Evolutionary conservation across 2,329 filamentous ascomycete species (phyloP), one percentile per base, ranked within the genome.

Genomic region (Ophiostoma quercus): DNA sequence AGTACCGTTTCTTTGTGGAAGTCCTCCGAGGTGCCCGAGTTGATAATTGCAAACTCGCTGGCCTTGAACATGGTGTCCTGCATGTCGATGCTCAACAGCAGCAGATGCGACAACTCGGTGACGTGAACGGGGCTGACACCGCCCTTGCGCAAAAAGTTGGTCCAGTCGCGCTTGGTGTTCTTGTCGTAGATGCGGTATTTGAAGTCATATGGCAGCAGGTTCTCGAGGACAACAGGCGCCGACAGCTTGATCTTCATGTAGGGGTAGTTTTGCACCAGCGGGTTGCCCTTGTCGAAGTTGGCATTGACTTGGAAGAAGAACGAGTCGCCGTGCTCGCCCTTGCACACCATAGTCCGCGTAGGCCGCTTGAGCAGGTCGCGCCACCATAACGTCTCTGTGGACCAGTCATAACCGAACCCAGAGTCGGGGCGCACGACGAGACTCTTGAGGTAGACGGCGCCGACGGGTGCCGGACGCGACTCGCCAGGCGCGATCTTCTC

Each of bases 181-280:
- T 96, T 97, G 82, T 99, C 95, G 77, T 98, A 99, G 69, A 99
- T 98, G 69, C 94, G 89, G 79, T 99, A 99, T 79, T 99, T 98
- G 87, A 99, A 99, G 79, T 99, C 95, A 77, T 95, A 98, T 0
- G 95, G 95, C 51, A 99, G 81, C 62, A 99, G 82, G 74, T 99
- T 99, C 78, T 99, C 94, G 4, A 99, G 85, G 67, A 97, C 94
- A 16, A 99, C 88, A 0, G 96, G 95, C 0, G 95, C 94, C 32
- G 92, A 96, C 2, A 99, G 85, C 74, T 94, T 92, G 73, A 99
- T 85, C 71, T 88, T 89, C 95, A 99, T 98, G 78, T 95, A 95
- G 0, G 95, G 95, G 77, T 99, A 99, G 72, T 90, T 86, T 70
- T 84, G 89, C 1, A 90, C 91, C 71, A 96, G 82, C 2, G 95